Conservation (phyloP, 108 stramenopile species). For the Fragilaria crotonensis region DNA sequence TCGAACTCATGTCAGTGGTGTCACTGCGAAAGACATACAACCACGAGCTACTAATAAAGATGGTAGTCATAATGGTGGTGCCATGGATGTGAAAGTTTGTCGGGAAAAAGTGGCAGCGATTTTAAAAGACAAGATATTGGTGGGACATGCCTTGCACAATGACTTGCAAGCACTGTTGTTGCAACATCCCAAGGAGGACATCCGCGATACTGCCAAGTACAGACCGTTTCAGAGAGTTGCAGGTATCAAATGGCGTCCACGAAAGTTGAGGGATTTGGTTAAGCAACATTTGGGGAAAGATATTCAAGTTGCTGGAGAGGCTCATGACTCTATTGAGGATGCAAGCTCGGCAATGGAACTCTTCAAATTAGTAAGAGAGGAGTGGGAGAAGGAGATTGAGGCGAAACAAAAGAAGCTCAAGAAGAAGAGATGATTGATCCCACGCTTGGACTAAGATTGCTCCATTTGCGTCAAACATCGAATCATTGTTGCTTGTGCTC, state of each 20-base stretch:
- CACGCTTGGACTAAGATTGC: too few relatives aligned
- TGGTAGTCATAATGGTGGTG: too few relatives aligned
- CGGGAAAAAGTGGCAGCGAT: slow-evolving; percentile 67
- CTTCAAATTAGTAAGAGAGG: slow-evolving; percentile 51
- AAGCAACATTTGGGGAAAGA: slow-evolving; percentile 64
- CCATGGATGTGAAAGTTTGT: slow-evolving; percentile 71
- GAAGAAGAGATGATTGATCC: too few relatives aligned
- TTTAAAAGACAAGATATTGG: slow-evolving; percentile 80
- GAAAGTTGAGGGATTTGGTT: slow-evolving; percentile 88
- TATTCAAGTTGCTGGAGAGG: slow-evolving; percentile 56
- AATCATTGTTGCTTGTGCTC: too few relatives aligned
- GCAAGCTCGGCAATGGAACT: slow-evolving; percentile 81
- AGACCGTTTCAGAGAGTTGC: slow-evolving; percentile 58
- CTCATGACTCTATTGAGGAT: slow-evolving; percentile 78
- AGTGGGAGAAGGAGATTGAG: slow-evolving; percentile 91
- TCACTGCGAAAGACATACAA: slow-evolving; percentile 72
- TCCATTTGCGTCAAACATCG: too few relatives aligned
- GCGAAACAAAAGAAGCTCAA: too few relatives aligned
- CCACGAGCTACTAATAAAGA: too few relatives aligned
- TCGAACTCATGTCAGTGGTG: slow-evolving; percentile 83
- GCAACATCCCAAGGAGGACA: slow-evolving; percentile 50
- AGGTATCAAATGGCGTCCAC: slow-evolving; percentile 81
- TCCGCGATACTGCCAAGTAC: slow-evolving; percentile 10
- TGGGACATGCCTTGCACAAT: slow-evolving; percentile 95
- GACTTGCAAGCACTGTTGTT: slow-evolving; percentile 91